phyloP scores from a whole-genome alignment of 1,139 yeast species.

The Tardiomyces blankii region DNA sequence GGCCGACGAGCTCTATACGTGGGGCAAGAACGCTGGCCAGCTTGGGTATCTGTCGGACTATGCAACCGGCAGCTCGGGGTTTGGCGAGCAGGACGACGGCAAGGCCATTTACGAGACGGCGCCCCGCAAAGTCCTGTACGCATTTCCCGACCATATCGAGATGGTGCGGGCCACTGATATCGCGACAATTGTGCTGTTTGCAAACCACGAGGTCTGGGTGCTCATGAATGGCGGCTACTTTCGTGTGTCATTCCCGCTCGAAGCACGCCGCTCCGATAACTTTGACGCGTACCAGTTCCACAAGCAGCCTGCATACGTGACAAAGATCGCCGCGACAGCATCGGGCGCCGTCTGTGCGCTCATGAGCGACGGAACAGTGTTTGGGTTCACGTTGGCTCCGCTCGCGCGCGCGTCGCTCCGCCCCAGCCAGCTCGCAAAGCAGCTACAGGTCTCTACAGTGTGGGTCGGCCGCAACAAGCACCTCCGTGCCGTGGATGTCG shows the following conservation, averaged over 20 bases:
- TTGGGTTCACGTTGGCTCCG: conserved; percentile 15
- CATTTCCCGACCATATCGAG: conserved; percentile 32
- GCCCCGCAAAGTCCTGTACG: background rate
- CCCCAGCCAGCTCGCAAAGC: conserved; percentile 5
- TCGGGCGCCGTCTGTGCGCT: conserved; percentile 21
- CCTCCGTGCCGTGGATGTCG: conserved; percentile 42
- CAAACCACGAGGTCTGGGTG: conserved; percentile 50
- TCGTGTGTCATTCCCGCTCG: conserved; percentile 28
- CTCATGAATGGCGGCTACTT: conserved; percentile 49
- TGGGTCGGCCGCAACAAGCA: conserved; percentile 27
- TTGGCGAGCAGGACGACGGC: conserved; percentile 13
- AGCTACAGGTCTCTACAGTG: conserved; percentile 4
- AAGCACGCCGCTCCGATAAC: background rate
- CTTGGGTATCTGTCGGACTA: conserved; percentile 44
- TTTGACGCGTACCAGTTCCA: background rate
- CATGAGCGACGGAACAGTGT: conserved; percentile 23
- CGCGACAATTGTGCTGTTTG: conserved; percentile 57
- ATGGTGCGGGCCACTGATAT: conserved; percentile 57
- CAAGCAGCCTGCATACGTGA: conserved; percentile 6
- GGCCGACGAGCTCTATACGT: conserved; percentile 40
- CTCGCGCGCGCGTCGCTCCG: conserved; percentile 1
- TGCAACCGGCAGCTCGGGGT: conserved; percentile 29
- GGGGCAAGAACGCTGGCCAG: conserved; percentile 87
- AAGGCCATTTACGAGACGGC: conserved; percentile 1
- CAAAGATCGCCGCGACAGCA: conserved; percentile 13